These are phyloP conservation scores for Spathaspora passalidarum DNA, from an alignment of 805 yeast genomes.

Conservation along the genomic window DNA sequence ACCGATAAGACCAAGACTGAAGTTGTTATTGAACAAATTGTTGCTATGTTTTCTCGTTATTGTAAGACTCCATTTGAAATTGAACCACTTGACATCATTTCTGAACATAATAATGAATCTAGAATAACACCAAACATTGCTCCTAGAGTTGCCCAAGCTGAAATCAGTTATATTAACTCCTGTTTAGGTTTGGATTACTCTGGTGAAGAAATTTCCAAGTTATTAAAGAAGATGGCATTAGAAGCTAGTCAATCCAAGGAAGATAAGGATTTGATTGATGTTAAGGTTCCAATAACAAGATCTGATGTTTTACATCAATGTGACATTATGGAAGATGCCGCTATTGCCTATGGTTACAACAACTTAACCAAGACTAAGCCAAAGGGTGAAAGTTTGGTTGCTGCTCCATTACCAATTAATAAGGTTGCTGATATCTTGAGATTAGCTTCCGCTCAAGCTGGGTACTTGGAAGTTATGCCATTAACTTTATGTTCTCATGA, in stretches of 20 bases:
- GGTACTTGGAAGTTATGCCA: slow-evolving; percentile 95
- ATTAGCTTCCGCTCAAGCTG: slow-evolving; percentile 87
- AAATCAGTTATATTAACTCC: slow-evolving; percentile 82
- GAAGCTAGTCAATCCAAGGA: slow-evolving; percentile 51
- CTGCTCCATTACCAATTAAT: slow-evolving; percentile 86
- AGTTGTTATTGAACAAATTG: slow-evolving; percentile 85
- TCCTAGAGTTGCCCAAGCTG: slow-evolving; percentile 69
- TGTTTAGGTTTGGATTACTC: slow-evolving; percentile 81
- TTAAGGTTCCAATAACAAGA: slow-evolving; percentile 87
- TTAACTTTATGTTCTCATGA: slow-evolving; percentile 94
- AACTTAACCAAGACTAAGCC: slow-evolving; percentile 78
- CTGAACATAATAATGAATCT: slow-evolving; percentile 74
- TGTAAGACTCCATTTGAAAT: slow-evolving; percentile 76
- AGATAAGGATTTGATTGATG: slow-evolving; percentile 53
- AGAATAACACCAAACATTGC: slow-evolving; percentile 72
- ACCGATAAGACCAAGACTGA: slow-evolving; percentile 94
- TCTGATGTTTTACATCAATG: slow-evolving; percentile 95
- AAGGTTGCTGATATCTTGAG: slow-evolving; percentile 89
- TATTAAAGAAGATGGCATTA: slow-evolving; percentile 81
- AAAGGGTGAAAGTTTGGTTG: slow-evolving; percentile 74
- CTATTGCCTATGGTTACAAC: slow-evolving; percentile 93
- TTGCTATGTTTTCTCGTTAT: slow-evolving; percentile 94
- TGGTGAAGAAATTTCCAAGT: slow-evolving; percentile 61
- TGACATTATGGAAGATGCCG: slow-evolving; percentile 98
- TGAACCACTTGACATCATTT: slow-evolving; percentile 85